phyloP scores from a whole-genome alignment of 2,329 filamentous ascomycete species.

The Paecilomyces niveus region DNA sequence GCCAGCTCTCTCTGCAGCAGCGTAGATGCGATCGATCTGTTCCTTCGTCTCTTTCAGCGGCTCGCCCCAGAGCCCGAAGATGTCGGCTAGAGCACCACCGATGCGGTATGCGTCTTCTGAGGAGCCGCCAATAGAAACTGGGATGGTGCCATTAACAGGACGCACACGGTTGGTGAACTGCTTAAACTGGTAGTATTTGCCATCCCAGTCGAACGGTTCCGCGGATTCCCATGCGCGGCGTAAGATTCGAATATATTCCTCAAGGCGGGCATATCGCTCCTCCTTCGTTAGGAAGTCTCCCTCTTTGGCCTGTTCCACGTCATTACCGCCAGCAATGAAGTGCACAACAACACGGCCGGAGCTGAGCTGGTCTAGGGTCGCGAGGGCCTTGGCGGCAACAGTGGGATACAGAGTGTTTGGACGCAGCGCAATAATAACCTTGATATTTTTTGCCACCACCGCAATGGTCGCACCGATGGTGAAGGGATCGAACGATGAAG shows the following conservation, averaged over 20 bases:
- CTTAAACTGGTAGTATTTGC: slow-evolving; percentile 55
- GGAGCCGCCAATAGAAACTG: slow-evolving; percentile 54
- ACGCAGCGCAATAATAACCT: slow-evolving; percentile 54
- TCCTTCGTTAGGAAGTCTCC: slow-evolving; percentile 54
- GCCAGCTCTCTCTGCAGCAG: slow-evolving; percentile 51
- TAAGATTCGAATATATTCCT: slow-evolving; percentile 57
- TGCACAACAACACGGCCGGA: slow-evolving; percentile 54
- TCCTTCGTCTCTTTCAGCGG: slow-evolving; percentile 57
- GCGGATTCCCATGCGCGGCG: slow-evolving; percentile 51
- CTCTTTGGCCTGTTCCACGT: slow-evolving; percentile 53
- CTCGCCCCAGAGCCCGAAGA: slow-evolving; percentile 59
- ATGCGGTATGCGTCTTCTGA: slow-evolving; percentile 54
- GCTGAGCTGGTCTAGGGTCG: slow-evolving; percentile 55
- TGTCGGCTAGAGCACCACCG: slow-evolving; percentile 53
- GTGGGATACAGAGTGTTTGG: slow-evolving; percentile 58
- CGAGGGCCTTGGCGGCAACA: slow-evolving; percentile 55
- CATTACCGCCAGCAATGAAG: slow-evolving; percentile 57
- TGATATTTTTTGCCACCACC: slow-evolving; percentile 51
- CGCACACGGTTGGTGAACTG: slow-evolving; percentile 49
- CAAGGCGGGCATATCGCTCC: slow-evolving; percentile 51
- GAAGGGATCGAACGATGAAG: slow-evolving; percentile 50
- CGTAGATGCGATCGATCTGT: slow-evolving; percentile 56
- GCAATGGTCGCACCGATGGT: slow-evolving; percentile 54
- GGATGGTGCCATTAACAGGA: slow-evolving; percentile 48
- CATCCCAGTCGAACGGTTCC: slow-evolving; percentile 56